Evolutionary conservation across 371 early-diverging fungal species (phyloP), one percentile per base, ranked within the genome.

Genomic region (Funneliformis caledonium): DNA sequence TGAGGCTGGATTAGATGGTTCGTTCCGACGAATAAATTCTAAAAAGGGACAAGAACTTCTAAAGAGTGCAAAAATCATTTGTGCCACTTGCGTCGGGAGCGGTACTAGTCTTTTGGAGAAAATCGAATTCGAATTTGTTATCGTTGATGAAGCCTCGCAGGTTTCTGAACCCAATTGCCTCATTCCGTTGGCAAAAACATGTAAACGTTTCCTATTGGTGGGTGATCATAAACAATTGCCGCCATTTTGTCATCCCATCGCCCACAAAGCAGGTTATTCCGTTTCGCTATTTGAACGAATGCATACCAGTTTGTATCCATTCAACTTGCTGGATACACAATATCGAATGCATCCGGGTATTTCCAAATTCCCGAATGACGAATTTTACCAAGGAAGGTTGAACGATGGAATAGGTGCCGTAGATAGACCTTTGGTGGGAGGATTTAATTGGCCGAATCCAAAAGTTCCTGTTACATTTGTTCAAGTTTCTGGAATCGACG

Each of bases 61-160:
- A 11, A 22, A 65, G 37, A 37, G 37, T 65, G 33, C 65, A 7
- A 65, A 65, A 65, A 37, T 65, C 31, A 33, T 65, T 33, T 65
- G 26, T 37, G 65, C 65, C 14, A 65, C 65, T 9, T 65, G 65
- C 12, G 65, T 65, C 8, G 65, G 65, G 14, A 33, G 65, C 37
- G 65, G 65, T 12, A 65, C 31, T 8, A 31, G 2, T 65, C 65
- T 65, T 9, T 65, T 65, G 33, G 65, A 65, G 14, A 65, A 65
- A 37, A 86, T 91, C 56, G 83, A 88, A 5, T 95, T 96, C 81
- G 92, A 93, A n/a, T 92, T 92, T 2, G 95, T 97, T 4, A 96
- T 98, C 81, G 94, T 98, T 56, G 99, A 99, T 85, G 99, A 99
- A 86, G 99, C 99, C 0, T 97, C 97, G 50, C 99, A 99, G 84